Base-by-base conservation (phyloP, 2,329 filamentous ascomycete genomes). In the Fusarium vanettenii region DNA sequence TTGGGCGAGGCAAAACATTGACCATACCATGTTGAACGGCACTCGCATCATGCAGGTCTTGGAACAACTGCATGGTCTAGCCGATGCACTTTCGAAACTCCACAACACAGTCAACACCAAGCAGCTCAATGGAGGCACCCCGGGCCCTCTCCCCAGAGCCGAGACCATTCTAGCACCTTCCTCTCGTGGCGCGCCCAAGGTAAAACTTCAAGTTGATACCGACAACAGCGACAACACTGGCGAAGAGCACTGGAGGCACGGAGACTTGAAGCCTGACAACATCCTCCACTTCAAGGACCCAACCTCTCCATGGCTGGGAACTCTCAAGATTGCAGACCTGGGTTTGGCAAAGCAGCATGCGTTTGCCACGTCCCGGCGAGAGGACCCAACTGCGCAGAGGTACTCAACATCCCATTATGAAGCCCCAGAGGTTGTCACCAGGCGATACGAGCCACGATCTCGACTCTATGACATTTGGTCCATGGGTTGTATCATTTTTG, bases 401-500 rank as follows among this genome's bases (percentile, higher is more conserved):
- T 72, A 72, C 27, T 61, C 70, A 4, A 72, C 71, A 1, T 60
- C 67, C 1, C 71, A 67, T 7, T 76, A 76, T 11, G 71, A 72
- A 37, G 67, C 74, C 2, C 74, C 74, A 6, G 74, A 77, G 18
- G 66, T 64, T 0, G 65, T 57, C 13, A 74, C 41, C 4, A 66
- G 22, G 5, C 45, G 11, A 27, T 20, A 37, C 0, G 60, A 11
- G 59, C 71, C 1, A 56, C 25, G 72, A 5, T 80, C 80, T 0
- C 72, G 79, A 0, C 67, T 67, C 0, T 82, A 80, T 14, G 81
- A 82, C 8, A 71, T 77, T 5, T 82, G 81, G 81, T 80, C 80
- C 0, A 72, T 82, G 57, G 81, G 81, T 0, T 81, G 79, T 29
- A 76, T 82, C 8, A 72, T 74, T 0, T 65, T 82, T 1, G 80